Conservation (phyloP, 306 rosid genomes). For the Pterocarpus santalinus region DNA sequence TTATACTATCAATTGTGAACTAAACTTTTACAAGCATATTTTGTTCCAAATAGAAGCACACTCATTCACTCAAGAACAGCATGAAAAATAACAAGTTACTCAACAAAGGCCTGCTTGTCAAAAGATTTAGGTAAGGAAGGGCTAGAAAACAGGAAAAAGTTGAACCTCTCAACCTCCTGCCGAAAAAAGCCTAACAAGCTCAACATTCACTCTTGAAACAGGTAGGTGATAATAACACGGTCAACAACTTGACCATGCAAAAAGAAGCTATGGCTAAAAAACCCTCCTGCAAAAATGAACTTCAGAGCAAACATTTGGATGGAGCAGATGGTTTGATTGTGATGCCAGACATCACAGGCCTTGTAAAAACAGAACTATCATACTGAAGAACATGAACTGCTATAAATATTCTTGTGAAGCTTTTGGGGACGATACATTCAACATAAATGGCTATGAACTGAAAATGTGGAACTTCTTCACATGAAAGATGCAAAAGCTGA, state of each 20-base stretch:
- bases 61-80: constrained; percentile 13
- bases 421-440: constrained; percentile 21
- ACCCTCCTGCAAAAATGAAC: constrained; percentile 64
- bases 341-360: constrained; percentile 57
- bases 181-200: constrained; percentile 52
- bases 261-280: constrained; percentile 48
- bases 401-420: constrained; percentile 40
- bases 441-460: constrained; percentile 10
- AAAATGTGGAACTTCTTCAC: constrained; percentile 51
- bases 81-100: constrained; percentile 34
- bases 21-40: constrained; percentile 22
- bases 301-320: constrained; percentile 54
- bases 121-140: constrained; percentile 39
- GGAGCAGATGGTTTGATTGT: constrained; percentile 14
- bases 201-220: constrained; percentile 54
- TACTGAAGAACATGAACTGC: constrained; percentile 40
- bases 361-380: constrained; percentile 44
- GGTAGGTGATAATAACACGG: constrained; percentile 60
- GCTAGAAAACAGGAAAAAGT: constrained; percentile 38
- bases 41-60: constrained; percentile 32
- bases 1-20: constrained; percentile 4
- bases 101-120: constrained; percentile 55
- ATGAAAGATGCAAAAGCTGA: constrained; percentile 60
- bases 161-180: constrained; percentile 51
- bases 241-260: constrained; percentile 62